Evolutionary conservation across 1,284 basidiomycete genomes (phyloP).

Genomic region (Pyrrhoderma lamaoense): DNA sequence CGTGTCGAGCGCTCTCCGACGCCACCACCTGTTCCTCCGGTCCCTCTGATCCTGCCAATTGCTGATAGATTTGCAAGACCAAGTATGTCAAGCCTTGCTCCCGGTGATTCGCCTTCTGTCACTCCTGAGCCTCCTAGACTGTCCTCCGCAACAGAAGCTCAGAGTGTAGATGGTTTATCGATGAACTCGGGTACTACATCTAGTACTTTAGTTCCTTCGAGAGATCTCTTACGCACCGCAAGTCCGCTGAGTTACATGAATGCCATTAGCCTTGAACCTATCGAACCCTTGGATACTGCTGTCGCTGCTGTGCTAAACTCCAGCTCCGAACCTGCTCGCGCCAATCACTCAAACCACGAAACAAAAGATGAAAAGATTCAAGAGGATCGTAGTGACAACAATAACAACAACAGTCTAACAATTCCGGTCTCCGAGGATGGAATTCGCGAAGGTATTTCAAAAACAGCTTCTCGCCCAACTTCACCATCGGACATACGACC

Average conservation of each 20-base stretch:
- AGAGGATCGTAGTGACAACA: conserved; percentile 24
- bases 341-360: background rate
- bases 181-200: background rate
- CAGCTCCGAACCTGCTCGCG: background rate
- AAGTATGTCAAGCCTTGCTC: conserved; percentile 1
- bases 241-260: conserved; percentile 6
- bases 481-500: background rate
- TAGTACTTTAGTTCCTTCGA: background rate
- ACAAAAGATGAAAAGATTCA: background rate
- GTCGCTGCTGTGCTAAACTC: background rate
- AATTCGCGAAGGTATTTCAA: background rate
- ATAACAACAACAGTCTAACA: conserved; percentile 31
- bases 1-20: background rate
- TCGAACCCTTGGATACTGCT: background rate
- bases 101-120: background rate
- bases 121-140: too few species aligned
- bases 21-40: conserved; percentile 13
- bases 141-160: too few species aligned
- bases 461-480: background rate
- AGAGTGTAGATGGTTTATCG: conserved; percentile 2
- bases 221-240: background rate
- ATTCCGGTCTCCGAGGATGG: background rate
- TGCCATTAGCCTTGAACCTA: background rate
- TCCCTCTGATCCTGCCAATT: conserved; percentile 13
- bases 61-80: conserved; percentile 14